Base-by-base conservation (phyloP, 441 rosid species). In the Populus hybrid region DNA sequence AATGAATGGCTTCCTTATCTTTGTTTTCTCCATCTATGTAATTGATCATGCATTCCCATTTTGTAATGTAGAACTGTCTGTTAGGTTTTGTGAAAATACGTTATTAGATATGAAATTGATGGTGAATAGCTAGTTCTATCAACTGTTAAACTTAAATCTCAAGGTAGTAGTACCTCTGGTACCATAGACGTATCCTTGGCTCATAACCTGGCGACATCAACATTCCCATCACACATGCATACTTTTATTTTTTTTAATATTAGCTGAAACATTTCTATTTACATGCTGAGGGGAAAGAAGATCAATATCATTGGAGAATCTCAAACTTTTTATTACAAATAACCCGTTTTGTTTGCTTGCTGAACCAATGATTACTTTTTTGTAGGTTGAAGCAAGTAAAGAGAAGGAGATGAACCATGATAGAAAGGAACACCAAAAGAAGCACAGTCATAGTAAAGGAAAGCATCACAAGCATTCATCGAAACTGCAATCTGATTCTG, bases 351-450 rank as follows among this genome's bases (percentile, higher is more conserved):
- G 12, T 77, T 40, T 5, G 1, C 59, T 24, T 76, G 40, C 64
- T 77, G 50, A 24, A 23, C 66, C 28, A 28, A 14, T 54, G 18
- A 32, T 40, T 57, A 14, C 67, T 24, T 69, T 65, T 81, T 79
- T 73, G 69, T 73, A 91, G 97, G 93, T 80, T 69, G 86, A 83
- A 83, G 88, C 81, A 63, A 87, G 85, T 77, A 86, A 84, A 59
- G 81, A 76, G 76, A 83, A 84, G 81, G 89, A 84, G 46, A 85
- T 88, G 75, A 77, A 82, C 75, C 78, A 79, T 35, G 85, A 81
- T 26, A 83, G 83, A 73, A 87, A 82, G 80, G 87, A 88, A 74
- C 81, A 32, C 26, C 83, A 77, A 77, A 88, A 86, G 78, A 88
- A 88, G 87, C 83, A 85, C 75, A 81, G 66, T 28, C 85, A 74